phyloP scores from a whole-genome alignment of 2,329 filamentous ascomycete species.

The Aspergillus melleus region DNA sequence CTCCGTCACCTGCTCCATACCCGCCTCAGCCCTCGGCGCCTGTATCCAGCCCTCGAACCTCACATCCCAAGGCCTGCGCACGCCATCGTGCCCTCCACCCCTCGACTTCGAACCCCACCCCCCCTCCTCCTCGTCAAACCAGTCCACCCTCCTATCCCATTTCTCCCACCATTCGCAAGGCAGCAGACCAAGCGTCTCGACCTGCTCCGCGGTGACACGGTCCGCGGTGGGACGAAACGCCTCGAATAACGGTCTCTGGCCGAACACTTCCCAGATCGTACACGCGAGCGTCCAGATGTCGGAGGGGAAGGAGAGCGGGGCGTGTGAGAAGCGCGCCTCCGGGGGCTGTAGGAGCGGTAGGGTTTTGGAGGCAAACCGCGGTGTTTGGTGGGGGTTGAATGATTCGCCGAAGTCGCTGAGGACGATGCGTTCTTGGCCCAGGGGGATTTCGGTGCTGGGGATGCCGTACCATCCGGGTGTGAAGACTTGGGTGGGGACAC shows the following conservation, averaged over 20 bases:
- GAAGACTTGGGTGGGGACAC: not conserved
- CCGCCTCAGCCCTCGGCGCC: slow-evolving; percentile 23
- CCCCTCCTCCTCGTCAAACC: slow-evolving; percentile 25
- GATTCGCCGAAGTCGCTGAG: not conserved
- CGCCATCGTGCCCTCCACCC: not conserved
- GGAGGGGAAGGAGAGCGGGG: slow-evolving; percentile 35
- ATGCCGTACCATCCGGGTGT: not conserved
- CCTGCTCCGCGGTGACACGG: slow-evolving; percentile 29
- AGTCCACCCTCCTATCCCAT: slow-evolving; percentile 18
- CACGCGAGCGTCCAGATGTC: slow-evolving; percentile 44
- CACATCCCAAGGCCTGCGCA: slow-evolving; percentile 13
- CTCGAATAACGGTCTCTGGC: slow-evolving; percentile 28
- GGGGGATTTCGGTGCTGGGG: not conserved
- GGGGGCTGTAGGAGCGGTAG: slow-evolving; percentile 32
- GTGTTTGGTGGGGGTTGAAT: not conserved
- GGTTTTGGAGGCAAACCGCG: slow-evolving; percentile 21
- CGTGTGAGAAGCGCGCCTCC: slow-evolving; percentile 34
- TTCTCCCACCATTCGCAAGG: slow-evolving; percentile 27
- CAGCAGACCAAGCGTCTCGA: slow-evolving; percentile 29
- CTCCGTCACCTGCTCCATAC: slow-evolving; percentile 15
- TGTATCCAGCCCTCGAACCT: slow-evolving; percentile 25
- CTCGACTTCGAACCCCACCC: slow-evolving; percentile 9
- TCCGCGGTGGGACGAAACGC: slow-evolving; percentile 25
- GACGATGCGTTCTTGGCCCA: not conserved
- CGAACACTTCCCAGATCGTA: slow-evolving; percentile 39